These are phyloP conservation scores for Hyphodiscus sp. DNA, from an alignment of 2,329 filamentous ascomycete species.

Conservation along the genomic window DNA sequence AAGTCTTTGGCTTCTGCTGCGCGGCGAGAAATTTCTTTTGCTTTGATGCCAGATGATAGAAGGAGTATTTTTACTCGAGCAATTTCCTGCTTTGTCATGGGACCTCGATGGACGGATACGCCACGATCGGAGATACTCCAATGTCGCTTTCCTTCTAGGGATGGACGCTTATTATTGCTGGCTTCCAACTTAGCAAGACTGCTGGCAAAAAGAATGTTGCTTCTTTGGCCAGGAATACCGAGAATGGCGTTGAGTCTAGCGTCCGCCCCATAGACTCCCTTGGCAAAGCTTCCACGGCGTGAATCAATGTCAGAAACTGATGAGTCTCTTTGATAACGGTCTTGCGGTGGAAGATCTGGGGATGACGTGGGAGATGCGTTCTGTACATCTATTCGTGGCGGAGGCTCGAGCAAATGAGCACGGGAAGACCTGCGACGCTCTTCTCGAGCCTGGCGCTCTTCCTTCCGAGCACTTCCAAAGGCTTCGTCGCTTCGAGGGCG, in stretches of 20 bases:
- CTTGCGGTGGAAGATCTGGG: slow-evolving; percentile 8
- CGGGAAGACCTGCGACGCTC: slow-evolving; percentile 34
- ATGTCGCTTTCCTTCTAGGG: slow-evolving; percentile 31
- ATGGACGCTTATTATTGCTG: slow-evolving; percentile 16
- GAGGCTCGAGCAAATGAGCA: slow-evolving; percentile 40
- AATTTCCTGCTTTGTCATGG: slow-evolving; percentile 64
- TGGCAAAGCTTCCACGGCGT: slow-evolving; percentile 16
- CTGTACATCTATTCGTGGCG: slow-evolving; percentile 42
- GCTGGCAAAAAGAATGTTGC: slow-evolving; percentile 37
- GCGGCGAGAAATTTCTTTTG: slow-evolving; percentile 67
- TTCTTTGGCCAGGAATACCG: slow-evolving; percentile 27
- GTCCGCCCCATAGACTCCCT: slow-evolving; percentile 21
- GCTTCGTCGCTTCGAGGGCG: slow-evolving; percentile 21
- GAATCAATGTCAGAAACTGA: slow-evolving; percentile 26
- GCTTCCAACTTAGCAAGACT: slow-evolving; percentile 37
- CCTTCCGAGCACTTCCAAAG: slow-evolving; percentile 7
- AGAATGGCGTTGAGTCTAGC: slow-evolving; percentile 31
- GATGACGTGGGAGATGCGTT: slow-evolving; percentile 29
- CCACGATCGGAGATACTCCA: slow-evolving; percentile 47
- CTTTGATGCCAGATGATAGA: slow-evolving; percentile 82
- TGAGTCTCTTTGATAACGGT: slow-evolving; percentile 16
- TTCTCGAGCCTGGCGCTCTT: slow-evolving; percentile 35
- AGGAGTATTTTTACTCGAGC: slow-evolving; percentile 72
- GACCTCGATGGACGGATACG: slow-evolving; percentile 32
- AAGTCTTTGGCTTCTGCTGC: slow-evolving; percentile 35